These are phyloP conservation scores for Aegilops umbellulata DNA, from an alignment of 176 grass and related monocot species.

Conservation along the genomic window DNA sequence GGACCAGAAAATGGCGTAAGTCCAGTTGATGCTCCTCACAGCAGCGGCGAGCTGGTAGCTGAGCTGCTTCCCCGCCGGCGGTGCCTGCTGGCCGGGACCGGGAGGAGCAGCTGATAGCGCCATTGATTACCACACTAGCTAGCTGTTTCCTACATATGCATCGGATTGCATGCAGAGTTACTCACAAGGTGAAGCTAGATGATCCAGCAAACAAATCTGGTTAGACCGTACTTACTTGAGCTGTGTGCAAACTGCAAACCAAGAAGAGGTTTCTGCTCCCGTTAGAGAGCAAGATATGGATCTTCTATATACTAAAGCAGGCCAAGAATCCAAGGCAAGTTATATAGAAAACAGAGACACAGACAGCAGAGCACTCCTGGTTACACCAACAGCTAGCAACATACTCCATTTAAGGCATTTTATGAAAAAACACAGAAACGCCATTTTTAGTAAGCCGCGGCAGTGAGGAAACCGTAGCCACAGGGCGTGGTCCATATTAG, in stretches of 20 bases:
- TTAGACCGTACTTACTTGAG: background rate
- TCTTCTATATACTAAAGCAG: too few relatives aligned
- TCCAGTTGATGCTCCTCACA: constrained; percentile 75
- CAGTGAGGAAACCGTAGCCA: too few relatives aligned
- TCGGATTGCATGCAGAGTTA: background rate
- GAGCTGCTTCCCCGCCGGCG: background rate
- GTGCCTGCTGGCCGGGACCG: background rate
- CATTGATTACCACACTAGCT: background rate
- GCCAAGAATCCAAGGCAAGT: too few relatives aligned
- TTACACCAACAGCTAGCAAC: too few relatives aligned
- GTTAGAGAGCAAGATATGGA: background rate
- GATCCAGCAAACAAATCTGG: background rate
- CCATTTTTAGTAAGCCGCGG: too few relatives aligned
- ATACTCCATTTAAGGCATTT: too few relatives aligned
- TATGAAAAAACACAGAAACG: too few relatives aligned
- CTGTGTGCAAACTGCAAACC: background rate
- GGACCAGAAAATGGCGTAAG: constrained; percentile 86
- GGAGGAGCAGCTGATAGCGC: background rate
- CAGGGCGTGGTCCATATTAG: background rate
- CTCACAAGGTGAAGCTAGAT: too few relatives aligned
- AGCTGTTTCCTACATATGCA: background rate
- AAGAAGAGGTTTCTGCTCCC: background rate
- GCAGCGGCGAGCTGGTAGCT: constrained; percentile 65
- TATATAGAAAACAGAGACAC: background rate
- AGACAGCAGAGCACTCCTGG: too few relatives aligned